Percentiles rank a stretch among this genome's conserved stretches.
Conservation (phyloP, 257 asterid species). For the Przewalskia tangutica region DNA sequence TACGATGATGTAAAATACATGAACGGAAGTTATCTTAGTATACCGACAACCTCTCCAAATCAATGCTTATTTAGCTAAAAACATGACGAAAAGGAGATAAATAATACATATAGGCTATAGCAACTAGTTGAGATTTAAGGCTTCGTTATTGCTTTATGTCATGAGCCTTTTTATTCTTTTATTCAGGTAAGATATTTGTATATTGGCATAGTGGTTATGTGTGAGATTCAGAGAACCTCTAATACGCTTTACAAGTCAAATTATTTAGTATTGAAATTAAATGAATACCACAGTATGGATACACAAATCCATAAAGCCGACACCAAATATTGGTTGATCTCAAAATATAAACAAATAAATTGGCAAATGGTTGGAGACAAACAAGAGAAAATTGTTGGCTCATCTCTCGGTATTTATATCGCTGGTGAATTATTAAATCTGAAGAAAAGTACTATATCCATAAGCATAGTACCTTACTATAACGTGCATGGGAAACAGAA, state of each 20-base stretch:
- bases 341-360: not conserved
- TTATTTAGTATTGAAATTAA: not conserved
- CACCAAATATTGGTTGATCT: not conserved
- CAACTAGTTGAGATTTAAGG: not conserved
- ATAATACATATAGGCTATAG: not conserved
- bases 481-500: constrained; percentile 88
- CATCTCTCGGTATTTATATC: not conserved
- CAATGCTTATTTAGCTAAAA: not conserved
- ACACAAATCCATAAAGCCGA: not conserved
- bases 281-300: not conserved
- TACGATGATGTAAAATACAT: not conserved
- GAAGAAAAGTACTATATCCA: not conserved
- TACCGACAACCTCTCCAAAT: not conserved
- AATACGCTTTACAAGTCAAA: not conserved
- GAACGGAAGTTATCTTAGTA: not conserved
- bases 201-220: not conserved
- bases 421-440: not conserved
- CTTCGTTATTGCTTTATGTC: not conserved
- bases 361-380: not conserved
- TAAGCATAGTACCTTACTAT: constrained; percentile 61
- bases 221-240: not conserved
- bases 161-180: not conserved
- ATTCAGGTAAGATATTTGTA: not conserved
- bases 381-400: not conserved
- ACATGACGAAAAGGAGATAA: not conserved